Evolutionary conservation across 176 grass and related monocot species (phyloP).

Genomic region (Echinochloa phyllopogon): DNA sequence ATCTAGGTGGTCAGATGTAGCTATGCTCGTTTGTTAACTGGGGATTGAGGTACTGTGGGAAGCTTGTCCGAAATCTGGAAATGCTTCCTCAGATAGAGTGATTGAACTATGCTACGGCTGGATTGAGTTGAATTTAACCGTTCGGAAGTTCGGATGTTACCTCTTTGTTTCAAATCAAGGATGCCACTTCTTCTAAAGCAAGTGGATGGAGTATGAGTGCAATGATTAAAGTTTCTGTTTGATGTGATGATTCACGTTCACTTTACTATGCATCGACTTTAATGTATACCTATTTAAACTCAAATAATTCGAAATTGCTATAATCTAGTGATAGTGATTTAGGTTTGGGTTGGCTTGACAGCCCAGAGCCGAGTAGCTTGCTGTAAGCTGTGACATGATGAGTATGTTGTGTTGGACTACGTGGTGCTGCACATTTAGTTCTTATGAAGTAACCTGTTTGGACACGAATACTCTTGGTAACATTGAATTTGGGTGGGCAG

Average conservation of each 20-base stretch:
- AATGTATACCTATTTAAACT: slow-evolving; percentile 2
- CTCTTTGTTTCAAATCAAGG: not conserved
- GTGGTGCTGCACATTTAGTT: not conserved
- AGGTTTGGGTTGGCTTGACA: slow-evolving; percentile 6
- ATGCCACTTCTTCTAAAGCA: slow-evolving; percentile 6
- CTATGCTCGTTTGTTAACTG: slow-evolving; percentile 9
- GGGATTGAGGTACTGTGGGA: not conserved
- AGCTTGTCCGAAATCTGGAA: not conserved
- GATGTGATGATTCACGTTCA: not conserved
- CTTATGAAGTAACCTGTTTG: not conserved
- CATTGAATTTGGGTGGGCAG: not conserved
- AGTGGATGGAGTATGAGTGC: not conserved
- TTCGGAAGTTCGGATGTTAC: not conserved
- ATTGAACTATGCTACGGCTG: not conserved
- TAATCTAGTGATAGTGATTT: slow-evolving; percentile 6
- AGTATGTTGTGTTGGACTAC: not conserved
- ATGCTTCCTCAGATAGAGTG: not conserved
- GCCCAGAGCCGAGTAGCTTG: not conserved
- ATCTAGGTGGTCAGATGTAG: not conserved
- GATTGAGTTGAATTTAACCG: not conserved
- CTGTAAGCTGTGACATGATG: slow-evolving; percentile 17
- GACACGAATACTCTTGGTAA: not conserved
- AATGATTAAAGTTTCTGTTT: slow-evolving; percentile 15
- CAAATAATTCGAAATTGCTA: not conserved
- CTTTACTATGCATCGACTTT: slow-evolving; percentile 11